These are phyloP conservation scores for Manihot esculenta DNA, from an alignment of 441 rosid species.

Conservation along the genomic window DNA sequence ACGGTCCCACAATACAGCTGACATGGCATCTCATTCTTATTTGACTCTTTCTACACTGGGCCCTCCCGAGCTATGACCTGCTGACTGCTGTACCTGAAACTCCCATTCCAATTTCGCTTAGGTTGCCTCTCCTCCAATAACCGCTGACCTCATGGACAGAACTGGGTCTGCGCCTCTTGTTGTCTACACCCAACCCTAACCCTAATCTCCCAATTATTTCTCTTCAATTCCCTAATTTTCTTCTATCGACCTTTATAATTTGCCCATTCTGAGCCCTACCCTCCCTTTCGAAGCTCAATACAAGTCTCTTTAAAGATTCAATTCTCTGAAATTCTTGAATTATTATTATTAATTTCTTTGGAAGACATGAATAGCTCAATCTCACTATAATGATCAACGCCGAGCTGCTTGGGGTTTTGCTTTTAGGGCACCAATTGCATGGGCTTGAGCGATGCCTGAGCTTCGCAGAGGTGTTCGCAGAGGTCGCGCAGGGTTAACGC, in stretches of 20 bases:
- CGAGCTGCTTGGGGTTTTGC: slow-evolving; percentile 27
- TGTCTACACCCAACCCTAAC: slow-evolving; percentile 29
- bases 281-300: not conserved
- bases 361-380: slow-evolving; percentile 27
- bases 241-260: not conserved
- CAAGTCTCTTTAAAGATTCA: not conserved
- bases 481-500: slow-evolving; percentile 53
- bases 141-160: not conserved
- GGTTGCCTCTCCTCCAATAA: not conserved
- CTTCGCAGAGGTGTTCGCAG: slow-evolving; percentile 75
- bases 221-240: not conserved
- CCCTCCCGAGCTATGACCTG: too few species aligned
- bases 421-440: slow-evolving; percentile 44
- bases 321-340: not conserved
- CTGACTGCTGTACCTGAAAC: too few species aligned
- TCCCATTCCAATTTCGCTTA: too few species aligned
- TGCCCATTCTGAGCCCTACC: not conserved
- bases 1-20: not conserved
- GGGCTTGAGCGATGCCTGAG: slow-evolving; percentile 87
- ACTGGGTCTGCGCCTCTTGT: not conserved
- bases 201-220: slow-evolving; percentile 10
- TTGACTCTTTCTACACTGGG: not conserved
- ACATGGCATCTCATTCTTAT: not conserved
- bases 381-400: slow-evolving; percentile 48
- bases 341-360: not conserved